These are phyloP conservation scores for Plasmodium inui DNA, from an alignment of 169 alveolate species.

Conservation along the genomic window DNA sequence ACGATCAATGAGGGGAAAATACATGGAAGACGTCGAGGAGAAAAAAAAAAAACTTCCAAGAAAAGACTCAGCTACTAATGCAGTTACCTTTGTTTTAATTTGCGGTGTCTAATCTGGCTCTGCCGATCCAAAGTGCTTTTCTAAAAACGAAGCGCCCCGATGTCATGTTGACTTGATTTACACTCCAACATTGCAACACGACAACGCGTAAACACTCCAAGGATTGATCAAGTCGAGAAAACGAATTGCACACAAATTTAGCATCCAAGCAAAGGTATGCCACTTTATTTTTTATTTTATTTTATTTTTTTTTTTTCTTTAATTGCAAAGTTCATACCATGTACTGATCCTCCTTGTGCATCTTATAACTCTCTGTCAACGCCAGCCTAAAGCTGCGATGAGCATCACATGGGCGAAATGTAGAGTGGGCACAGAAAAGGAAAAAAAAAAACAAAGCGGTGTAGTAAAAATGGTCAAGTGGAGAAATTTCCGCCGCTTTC, in stretches of 20 bases:
- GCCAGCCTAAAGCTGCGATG: conserved; percentile 46
- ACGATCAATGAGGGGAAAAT: neutral
- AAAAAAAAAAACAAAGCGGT: neutral
- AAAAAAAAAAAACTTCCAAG: neutral
- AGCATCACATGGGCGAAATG: neutral
- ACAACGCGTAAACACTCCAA: no score
- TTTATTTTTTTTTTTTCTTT: neutral
- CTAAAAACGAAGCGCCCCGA: neutral
- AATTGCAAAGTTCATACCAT: conserved; percentile 14
- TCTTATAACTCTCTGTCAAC: conserved; percentile 52
- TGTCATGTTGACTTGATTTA: neutral
- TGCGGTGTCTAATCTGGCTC: conserved; percentile 13
- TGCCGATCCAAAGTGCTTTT: conserved; percentile 26
- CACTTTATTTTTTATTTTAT: neutral
- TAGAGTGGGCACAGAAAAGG: neutral
- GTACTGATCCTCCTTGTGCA: conserved; percentile 63
- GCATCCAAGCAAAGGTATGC: neutral
- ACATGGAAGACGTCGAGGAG: neutral
- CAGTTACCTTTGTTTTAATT: conserved; percentile 27
- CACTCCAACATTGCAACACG: neutral
- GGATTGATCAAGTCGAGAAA: neutral
- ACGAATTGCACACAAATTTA: neutral
- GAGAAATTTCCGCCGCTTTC: neutral
- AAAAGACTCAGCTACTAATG: neutral
- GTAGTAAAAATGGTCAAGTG: neutral